Evolutionary conservation across 768 basidiomycete genomes (phyloP).

Genomic region (Cystofilobasidium capitatum): DNA sequence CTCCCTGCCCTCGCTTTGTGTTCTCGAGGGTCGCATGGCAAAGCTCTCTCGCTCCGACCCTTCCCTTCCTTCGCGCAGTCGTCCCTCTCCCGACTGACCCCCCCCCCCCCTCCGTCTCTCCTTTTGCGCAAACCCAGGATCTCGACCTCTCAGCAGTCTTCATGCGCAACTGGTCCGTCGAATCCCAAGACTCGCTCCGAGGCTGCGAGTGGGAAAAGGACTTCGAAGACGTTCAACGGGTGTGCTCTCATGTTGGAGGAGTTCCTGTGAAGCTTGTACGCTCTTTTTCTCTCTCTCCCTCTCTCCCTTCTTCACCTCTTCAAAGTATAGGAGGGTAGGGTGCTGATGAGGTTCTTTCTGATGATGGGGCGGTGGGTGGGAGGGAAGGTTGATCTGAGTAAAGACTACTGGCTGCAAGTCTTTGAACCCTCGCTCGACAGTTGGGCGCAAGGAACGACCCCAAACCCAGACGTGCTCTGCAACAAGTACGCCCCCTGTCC

Average conservation of each 20-base stretch:
- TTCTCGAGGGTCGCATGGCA: not conserved
- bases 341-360: too few species aligned
- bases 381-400: slow-evolving; percentile 68
- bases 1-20: not conserved
- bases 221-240: slow-evolving; percentile 77
- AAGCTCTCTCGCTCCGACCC: too few species aligned
- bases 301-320: too few species aligned
- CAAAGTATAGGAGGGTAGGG: too few species aligned
- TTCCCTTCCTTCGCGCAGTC: not conserved
- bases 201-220: slow-evolving; percentile 95
- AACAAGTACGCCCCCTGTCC: slow-evolving; percentile 63
- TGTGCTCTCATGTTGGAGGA: slow-evolving; percentile 57
- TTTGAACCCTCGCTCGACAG: slow-evolving; percentile 72
- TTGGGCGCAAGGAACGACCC: slow-evolving; percentile 73
- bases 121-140: slow-evolving; percentile 50
- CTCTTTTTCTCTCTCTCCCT: slow-evolving; percentile 6
- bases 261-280: slow-evolving; percentile 66
- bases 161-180: slow-evolving; percentile 78
- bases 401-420: slow-evolving; percentile 81
- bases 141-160: slow-evolving; percentile 77
- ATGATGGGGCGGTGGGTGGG: not conserved
- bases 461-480: slow-evolving; percentile 89
- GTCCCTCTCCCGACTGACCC: slow-evolving; percentile 4
- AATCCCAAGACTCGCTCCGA: slow-evolving; percentile 36
- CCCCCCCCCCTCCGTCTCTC: not conserved